phyloP scores from a whole-genome alignment of 2,329 filamentous ascomycete genomes.

The Diaporthe eres region DNA sequence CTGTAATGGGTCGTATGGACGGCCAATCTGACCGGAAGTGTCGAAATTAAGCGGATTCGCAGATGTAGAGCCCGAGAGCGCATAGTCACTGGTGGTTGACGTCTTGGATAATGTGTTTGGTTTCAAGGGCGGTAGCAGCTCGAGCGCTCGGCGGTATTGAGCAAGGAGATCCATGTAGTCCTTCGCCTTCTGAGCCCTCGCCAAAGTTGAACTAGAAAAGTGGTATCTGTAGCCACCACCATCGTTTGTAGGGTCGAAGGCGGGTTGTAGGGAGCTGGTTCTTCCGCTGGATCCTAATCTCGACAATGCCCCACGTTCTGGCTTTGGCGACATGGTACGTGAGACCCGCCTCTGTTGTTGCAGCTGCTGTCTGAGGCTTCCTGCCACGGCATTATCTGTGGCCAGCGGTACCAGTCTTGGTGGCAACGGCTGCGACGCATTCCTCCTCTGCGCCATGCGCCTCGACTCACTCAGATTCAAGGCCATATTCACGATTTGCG shows the following conservation, averaged over 20 bases:
- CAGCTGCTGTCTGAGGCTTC: conserved; percentile 77
- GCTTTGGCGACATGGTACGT: conserved; percentile 72
- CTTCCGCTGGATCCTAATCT: conserved; percentile 58
- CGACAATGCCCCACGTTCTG: conserved; percentile 58
- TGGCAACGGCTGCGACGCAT: conserved; percentile 64
- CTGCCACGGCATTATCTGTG: conserved; percentile 63
- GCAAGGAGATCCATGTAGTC: conserved; percentile 87
- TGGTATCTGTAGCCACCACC: conserved; percentile 71
- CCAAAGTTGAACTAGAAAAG: conserved; percentile 84
- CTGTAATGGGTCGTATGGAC: conserved; percentile 91
- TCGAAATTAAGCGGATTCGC: conserved; percentile 49
- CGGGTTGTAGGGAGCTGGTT: conserved; percentile 61
- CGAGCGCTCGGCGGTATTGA: conserved; percentile 86
- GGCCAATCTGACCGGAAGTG: conserved; percentile 65
- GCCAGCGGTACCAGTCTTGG: conserved; percentile 67
- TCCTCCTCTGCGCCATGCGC: conserved; percentile 73
- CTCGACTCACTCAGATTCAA: conserved; percentile 88
- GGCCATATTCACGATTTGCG: conserved; percentile 94
- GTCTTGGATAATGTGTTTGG: conserved; percentile 52
- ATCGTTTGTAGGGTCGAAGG: conserved; percentile 58
- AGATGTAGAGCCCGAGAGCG: conserved; percentile 57
- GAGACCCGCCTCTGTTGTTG: conserved; percentile 78
- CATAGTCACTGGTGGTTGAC: conserved; percentile 56
- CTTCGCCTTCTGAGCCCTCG: conserved; percentile 86
- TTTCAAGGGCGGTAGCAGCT: conserved; percentile 82